phyloP scores from a whole-genome alignment of 495 filamentous ascomycete species.

The Aspergillus diversus region DNA sequence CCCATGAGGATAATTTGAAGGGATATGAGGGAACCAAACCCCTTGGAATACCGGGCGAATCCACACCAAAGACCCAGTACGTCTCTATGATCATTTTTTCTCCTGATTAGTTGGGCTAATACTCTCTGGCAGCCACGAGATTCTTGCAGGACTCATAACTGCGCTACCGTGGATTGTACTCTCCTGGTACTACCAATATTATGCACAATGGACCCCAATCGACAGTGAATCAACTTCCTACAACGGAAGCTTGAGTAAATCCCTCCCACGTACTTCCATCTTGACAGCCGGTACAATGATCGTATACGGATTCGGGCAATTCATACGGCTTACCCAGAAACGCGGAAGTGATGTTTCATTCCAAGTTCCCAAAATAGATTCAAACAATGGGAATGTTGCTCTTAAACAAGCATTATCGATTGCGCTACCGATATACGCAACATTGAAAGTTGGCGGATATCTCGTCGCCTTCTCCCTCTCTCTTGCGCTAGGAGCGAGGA shows the following conservation, averaged over 20 bases:
- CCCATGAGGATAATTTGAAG: conserved; percentile 29
- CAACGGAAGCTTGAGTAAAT: conserved; percentile 17
- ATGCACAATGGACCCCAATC: conserved; percentile 25
- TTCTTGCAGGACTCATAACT: conserved; percentile 35
- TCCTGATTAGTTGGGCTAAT: conserved; percentile 21
- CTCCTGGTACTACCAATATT: conserved; percentile 45
- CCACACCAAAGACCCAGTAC: conserved; percentile 18
- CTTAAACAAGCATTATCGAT: conserved; percentile 39
- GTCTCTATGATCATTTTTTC: background rate
- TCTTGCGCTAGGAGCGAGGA: conserved; percentile 46
- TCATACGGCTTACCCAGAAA: conserved; percentile 22
- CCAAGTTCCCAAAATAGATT: conserved; percentile 27
- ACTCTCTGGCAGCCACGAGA: conserved; percentile 32
- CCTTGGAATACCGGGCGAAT: conserved; percentile 8
- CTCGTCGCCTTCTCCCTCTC: conserved; percentile 55
- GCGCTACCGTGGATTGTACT: conserved; percentile 46
- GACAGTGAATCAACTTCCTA: conserved; percentile 11
- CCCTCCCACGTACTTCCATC: conserved; percentile 14
- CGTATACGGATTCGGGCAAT: conserved; percentile 33
- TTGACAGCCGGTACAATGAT: conserved; percentile 31
- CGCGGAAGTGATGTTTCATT: conserved; percentile 14
- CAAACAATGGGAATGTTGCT: conserved; percentile 19
- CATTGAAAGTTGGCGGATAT: conserved; percentile 58
- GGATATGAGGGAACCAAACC: conserved; percentile 9
- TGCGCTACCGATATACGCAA: conserved; percentile 59